phyloP scores from a whole-genome alignment of 2,329 filamentous ascomycete species.

The Coniochaeta sp. region DNA sequence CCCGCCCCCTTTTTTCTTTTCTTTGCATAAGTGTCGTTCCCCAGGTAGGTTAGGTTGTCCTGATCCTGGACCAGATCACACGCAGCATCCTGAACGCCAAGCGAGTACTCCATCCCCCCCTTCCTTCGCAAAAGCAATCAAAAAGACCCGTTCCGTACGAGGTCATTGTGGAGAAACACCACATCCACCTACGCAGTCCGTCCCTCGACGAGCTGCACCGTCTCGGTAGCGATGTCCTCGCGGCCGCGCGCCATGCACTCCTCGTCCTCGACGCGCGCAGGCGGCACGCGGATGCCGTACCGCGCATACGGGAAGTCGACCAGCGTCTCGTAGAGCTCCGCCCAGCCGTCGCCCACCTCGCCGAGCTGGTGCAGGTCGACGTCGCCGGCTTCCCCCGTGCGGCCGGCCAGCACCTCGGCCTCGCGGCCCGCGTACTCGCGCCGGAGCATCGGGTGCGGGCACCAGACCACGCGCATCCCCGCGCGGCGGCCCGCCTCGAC shows the following conservation, averaged over 20 bases:
- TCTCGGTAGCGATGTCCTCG: slow-evolving; percentile 3
- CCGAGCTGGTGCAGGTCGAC: slow-evolving; percentile 47
- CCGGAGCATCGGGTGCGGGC: slow-evolving; percentile 72
- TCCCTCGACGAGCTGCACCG: slow-evolving; percentile 9
- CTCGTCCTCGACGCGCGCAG: slow-evolving; percentile 33
- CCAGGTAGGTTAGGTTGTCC: too few relatives aligned
- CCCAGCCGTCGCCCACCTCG: slow-evolving; percentile 54
- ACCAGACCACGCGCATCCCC: slow-evolving; percentile 93
- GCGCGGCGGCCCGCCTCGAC: slow-evolving; percentile 86
- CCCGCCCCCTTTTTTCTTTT: too few relatives aligned
- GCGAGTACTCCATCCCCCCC: too few relatives aligned
- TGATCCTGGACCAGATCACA: too few relatives aligned
- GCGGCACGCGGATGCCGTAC: slow-evolving; percentile 49
- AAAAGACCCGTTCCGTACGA: too few relatives aligned
- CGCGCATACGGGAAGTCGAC: slow-evolving; percentile 50
- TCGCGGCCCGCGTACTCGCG: slow-evolving; percentile 71
- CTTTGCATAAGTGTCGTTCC: too few relatives aligned
- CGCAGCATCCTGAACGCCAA: too few relatives aligned
- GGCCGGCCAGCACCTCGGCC: slow-evolving; percentile 73
- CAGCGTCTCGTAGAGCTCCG: slow-evolving; percentile 43
- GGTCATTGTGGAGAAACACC: too few relatives aligned
- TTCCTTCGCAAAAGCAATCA: too few relatives aligned
- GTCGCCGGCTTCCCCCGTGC: slow-evolving; percentile 60
- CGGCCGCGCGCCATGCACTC: slow-evolving; percentile 27
- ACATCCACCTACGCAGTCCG: neutral